Evolutionary conservation across 345 rosid genomes (phyloP).

Genomic region (Erodium maritimum): DNA sequence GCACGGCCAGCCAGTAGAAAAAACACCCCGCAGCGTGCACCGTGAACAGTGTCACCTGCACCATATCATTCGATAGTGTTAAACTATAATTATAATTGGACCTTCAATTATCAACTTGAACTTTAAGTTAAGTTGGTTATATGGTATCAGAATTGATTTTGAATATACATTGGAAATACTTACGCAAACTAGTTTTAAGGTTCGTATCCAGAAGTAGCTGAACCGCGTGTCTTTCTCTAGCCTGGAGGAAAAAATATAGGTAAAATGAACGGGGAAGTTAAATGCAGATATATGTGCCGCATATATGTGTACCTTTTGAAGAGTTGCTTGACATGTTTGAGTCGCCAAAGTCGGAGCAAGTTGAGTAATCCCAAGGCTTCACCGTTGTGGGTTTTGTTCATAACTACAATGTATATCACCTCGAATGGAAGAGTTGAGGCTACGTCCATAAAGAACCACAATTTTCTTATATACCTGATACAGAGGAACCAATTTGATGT

Average conservation of each 20-base stretch:
- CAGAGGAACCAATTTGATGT: no score
- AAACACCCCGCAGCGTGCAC: constrained; percentile 80
- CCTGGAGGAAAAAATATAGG: constrained; percentile 21
- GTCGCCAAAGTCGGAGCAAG: constrained; percentile 92
- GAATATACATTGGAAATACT: no score
- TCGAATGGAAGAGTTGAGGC: constrained; percentile 74
- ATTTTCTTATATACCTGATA: constrained; percentile 1
- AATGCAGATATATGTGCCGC: no score
- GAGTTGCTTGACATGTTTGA: constrained; percentile 60
- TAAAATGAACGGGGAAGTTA: no score
- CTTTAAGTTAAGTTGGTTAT: no score
- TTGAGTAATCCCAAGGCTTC: constrained; percentile 34
- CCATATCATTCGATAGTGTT: no score
- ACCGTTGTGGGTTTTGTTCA: constrained; percentile 18
- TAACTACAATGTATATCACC: constrained; percentile 31
- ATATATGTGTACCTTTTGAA: constrained; percentile 40
- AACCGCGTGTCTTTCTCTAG: constrained; percentile 77
- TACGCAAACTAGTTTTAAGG: constrained; percentile 54
- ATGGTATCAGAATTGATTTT: no score
- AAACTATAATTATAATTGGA: no score
- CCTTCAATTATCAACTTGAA: no score
- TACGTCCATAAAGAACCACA: constrained; percentile 56
- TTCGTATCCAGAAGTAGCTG: constrained; percentile 60
- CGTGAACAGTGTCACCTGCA: constrained; percentile 70
- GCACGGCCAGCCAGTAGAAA: constrained; percentile 67